Evolutionary conservation across 2,329 filamentous ascomycete species (phyloP).

Genomic region (Bipolaris victoriae): DNA sequence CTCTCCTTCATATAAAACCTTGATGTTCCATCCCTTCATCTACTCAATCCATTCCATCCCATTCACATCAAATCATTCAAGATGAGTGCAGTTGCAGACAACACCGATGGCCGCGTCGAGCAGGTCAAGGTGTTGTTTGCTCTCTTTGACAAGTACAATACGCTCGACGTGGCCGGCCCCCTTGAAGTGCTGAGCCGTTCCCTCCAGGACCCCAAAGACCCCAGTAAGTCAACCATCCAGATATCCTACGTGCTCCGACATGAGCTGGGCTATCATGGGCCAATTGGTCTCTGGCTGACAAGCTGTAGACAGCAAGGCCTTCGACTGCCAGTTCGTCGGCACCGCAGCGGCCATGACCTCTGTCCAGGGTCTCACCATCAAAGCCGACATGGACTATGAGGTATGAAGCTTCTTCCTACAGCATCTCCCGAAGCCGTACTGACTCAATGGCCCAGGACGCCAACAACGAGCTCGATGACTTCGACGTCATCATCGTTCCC

Average conservation of each 20-base stretch:
- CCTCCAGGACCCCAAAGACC: conserved; percentile 60
- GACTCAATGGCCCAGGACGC: conserved; percentile 60
- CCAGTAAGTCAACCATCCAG: conserved; percentile 46
- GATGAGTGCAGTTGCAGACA: conserved; percentile 51
- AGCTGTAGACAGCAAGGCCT: conserved; percentile 57
- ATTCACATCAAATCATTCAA: conserved; percentile 35
- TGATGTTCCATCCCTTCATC: conserved; percentile 23
- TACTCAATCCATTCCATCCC: conserved; percentile 25
- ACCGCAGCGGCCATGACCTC: conserved; percentile 56
- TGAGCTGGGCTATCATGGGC: not conserved
- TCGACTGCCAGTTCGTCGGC: conserved; percentile 60
- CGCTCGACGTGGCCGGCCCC: conserved; percentile 63
- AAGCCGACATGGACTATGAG: conserved; percentile 77
- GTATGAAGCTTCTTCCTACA: not conserved
- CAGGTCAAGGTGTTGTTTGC: conserved; percentile 68
- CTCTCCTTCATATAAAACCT: conserved; percentile 24
- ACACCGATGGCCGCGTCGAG: conserved; percentile 56
- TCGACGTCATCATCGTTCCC: conserved; percentile 78
- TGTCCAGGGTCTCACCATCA: conserved; percentile 70
- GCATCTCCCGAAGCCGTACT: not conserved
- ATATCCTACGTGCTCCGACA: not conserved
- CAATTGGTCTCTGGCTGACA: conserved; percentile 29
- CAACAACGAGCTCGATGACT: conserved; percentile 73
- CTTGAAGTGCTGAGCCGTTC: conserved; percentile 63
- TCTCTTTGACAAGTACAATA: conserved; percentile 63